Conservation (phyloP, 2,329 filamentous ascomycete species). For the Gaeumannomyces sp. region DNA sequence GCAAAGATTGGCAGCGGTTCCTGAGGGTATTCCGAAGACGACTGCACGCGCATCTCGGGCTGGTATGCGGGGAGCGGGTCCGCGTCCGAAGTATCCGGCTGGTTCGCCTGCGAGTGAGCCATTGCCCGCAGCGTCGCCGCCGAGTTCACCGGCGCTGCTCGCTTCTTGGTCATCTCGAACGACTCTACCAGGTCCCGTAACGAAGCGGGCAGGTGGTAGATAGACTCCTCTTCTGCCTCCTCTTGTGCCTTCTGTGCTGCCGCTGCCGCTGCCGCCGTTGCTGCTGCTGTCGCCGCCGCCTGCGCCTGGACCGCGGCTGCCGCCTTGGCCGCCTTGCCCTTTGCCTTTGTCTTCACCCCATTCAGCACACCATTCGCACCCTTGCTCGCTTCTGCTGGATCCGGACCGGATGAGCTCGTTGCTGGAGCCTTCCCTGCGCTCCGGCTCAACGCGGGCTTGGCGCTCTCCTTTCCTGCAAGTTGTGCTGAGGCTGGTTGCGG, state of each 20-base stretch:
- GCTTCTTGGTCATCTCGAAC: slow-evolving; percentile 76
- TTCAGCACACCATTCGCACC: slow-evolving; percentile 45
- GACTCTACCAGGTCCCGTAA: slow-evolving; percentile 87
- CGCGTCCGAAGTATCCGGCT: slow-evolving; percentile 70
- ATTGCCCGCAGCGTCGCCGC: slow-evolving; percentile 69
- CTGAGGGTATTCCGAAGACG: slow-evolving; percentile 72
- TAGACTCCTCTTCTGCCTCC: slow-evolving; percentile 62
- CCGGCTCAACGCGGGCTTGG: slow-evolving; percentile 31
- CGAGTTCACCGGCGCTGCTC: slow-evolving; percentile 54
- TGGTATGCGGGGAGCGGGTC: slow-evolving; percentile 80
- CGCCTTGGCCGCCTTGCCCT: slow-evolving; percentile 14
- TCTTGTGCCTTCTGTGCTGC: slow-evolving; percentile 23
- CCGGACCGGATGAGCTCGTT: slow-evolving; percentile 26
- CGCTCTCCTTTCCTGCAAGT: slow-evolving; percentile 25
- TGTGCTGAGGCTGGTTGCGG: slow-evolving; percentile 22
- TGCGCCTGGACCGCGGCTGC: slow-evolving; percentile 19
- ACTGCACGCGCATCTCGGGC: slow-evolving; percentile 71
- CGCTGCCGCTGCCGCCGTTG: slow-evolving; percentile 14
- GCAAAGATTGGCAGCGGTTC: slow-evolving; percentile 90
- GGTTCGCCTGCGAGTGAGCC: slow-evolving; percentile 63
- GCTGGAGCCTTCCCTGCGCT: slow-evolving; percentile 38
- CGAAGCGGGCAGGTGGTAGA: slow-evolving; percentile 86
- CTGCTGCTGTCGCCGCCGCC: slow-evolving; percentile 26
- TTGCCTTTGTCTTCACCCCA: slow-evolving; percentile 35
- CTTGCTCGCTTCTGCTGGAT: slow-evolving; percentile 33